These are phyloP conservation scores for Neofusicoccum ribis DNA, from an alignment of 2,329 filamentous ascomycete genomes.

Conservation along the genomic window DNA sequence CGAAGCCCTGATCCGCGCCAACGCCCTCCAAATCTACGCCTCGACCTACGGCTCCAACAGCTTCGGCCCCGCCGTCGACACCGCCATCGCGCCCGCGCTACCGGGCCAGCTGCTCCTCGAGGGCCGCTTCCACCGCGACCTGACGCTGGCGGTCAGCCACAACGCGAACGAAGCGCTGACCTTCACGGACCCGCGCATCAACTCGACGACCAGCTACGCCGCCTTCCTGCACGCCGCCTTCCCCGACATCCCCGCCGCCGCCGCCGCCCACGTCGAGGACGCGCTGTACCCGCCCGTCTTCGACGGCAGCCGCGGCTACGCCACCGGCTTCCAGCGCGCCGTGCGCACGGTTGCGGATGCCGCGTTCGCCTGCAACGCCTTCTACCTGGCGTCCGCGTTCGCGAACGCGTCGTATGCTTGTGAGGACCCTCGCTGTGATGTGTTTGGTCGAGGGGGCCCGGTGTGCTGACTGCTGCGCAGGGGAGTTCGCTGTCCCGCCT, in stretches of 20 bases:
- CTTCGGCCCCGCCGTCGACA: constrained; percentile 39
- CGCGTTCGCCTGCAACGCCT: not conserved
- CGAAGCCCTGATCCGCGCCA: constrained; percentile 35
- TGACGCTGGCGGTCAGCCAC: constrained; percentile 42
- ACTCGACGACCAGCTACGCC: not conserved
- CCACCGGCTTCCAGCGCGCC: not conserved
- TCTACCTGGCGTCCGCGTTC: too few relatives aligned
- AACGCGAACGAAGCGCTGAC: constrained; percentile 47
- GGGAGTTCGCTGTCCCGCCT: too few relatives aligned
- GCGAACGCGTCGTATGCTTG: too few relatives aligned
- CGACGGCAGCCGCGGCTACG: constrained; percentile 19
- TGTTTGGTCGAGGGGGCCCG: too few relatives aligned
- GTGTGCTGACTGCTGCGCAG: too few relatives aligned
- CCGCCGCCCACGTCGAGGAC: not conserved
- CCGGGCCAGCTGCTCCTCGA: constrained; percentile 34
- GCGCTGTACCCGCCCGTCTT: constrained; percentile 22
- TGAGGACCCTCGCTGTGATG: too few relatives aligned
- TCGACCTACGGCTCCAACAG: constrained; percentile 34
- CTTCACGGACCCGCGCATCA: constrained; percentile 25
- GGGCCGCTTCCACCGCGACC: constrained; percentile 37
- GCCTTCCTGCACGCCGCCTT: not conserved
- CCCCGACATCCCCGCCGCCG: not conserved
- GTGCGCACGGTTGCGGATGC: not conserved
- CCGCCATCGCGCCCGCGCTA: constrained; percentile 32
- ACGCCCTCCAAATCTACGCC: constrained; percentile 31